phyloP scores from a whole-genome alignment of 1,284 basidiomycete species.

The Cutaneotrichosporon sp. region DNA sequence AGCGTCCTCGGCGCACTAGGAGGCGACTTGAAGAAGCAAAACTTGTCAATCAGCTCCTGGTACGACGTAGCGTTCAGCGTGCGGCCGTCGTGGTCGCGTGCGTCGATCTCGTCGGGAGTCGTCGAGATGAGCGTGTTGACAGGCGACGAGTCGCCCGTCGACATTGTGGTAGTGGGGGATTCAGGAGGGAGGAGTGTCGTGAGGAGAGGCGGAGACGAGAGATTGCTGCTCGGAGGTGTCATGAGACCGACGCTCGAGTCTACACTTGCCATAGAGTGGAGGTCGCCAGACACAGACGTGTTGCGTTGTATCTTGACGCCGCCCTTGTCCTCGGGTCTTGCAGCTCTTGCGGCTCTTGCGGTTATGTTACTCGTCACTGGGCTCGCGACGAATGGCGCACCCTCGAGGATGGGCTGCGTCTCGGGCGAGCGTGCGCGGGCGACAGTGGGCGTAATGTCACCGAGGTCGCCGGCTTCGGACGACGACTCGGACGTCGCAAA shows the following conservation, averaged over 20 bases:
- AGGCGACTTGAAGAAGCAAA: conserved; percentile 53
- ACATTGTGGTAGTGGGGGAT: conserved; percentile 33
- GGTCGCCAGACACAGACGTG: conserved; percentile 26
- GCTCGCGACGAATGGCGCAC: conserved; percentile 6
- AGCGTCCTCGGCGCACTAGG: conserved; percentile 16
- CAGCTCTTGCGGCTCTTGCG: background rate
- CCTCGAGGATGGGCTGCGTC: background rate
- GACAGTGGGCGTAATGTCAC: conserved; percentile 37
- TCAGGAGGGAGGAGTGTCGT: conserved; percentile 21
- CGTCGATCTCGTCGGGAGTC: conserved; percentile 29
- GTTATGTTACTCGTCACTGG: conserved; percentile 6
- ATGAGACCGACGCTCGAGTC: conserved; percentile 25
- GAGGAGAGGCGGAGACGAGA: conserved; percentile 49
- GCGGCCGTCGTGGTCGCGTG: conserved; percentile 25
- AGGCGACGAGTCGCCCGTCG: conserved; percentile 49
- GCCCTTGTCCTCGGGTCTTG: conserved; percentile 16
- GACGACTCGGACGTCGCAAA: conserved; percentile 9
- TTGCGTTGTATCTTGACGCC: conserved; percentile 33
- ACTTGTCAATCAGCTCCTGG: conserved; percentile 52
- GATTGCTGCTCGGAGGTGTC: conserved; percentile 48
- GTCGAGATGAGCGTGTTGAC: conserved; percentile 33
- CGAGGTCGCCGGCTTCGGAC: conserved; percentile 12
- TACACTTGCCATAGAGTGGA: conserved; percentile 22
- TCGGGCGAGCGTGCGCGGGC: conserved; percentile 38
- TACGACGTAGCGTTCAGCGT: conserved; percentile 29